Percentiles rank a stretch among this genome's conserved stretches.
Conservation (phyloP, 2,329 filamentous ascomycete genomes). For the Elsinoe ampelina region DNA sequence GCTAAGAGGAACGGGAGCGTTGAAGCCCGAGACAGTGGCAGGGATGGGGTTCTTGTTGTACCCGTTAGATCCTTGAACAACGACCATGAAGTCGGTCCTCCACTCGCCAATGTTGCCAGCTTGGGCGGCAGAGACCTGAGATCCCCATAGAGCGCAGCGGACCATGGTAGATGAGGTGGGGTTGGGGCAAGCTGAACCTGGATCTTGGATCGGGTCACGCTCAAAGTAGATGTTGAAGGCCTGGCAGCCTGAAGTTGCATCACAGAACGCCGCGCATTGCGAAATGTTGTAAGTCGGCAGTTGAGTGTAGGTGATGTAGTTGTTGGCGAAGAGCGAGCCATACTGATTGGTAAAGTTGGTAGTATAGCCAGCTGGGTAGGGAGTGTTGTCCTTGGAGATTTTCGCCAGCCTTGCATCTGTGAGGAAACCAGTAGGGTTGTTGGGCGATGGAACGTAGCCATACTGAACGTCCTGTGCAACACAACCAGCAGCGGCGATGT, state of each 20-base stretch:
- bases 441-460: conserved; percentile 10
- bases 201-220: conserved; percentile 16
- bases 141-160: conserved; percentile 15
- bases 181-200: conserved; percentile 16
- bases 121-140: conserved; percentile 6
- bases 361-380: conserved; percentile 16
- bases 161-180: conserved; percentile 8
- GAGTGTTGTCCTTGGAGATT: conserved; percentile 10
- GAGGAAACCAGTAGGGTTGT: conserved; percentile 15
- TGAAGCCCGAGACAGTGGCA: conserved; percentile 10
- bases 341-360: conserved; percentile 15
- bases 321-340: conserved; percentile 14
- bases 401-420: conserved; percentile 12
- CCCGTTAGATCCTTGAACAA: conserved; percentile 20
- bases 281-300: conserved; percentile 14
- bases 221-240: conserved; percentile 20
- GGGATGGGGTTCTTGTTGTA: conserved; percentile 16
- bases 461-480: conserved; percentile 7
- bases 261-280: conserved; percentile 17
- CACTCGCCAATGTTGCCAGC: conserved; percentile 24
- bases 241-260: conserved; percentile 16
- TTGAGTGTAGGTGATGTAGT: conserved; percentile 16
- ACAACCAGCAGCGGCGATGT: background rate
- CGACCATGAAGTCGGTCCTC: conserved; percentile 23
- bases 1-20: conserved; percentile 14